Percentiles rank a stretch among this genome's conserved stretches.
phyloP scores from a whole-genome alignment of 164 flowering plant species.

The Piper betle region DNA sequence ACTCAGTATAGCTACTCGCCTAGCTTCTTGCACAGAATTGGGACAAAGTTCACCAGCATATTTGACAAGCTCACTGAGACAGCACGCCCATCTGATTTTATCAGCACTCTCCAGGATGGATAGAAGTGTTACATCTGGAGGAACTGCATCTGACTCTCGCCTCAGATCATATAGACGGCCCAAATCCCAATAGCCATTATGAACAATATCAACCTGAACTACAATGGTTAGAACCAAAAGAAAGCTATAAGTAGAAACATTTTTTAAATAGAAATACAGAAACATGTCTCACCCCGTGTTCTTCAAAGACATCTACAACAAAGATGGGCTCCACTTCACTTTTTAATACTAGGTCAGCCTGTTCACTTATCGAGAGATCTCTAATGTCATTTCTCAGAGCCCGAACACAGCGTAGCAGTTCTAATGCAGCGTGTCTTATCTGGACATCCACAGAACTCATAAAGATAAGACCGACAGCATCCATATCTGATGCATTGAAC shows the following conservation, averaged over 20 bases:
- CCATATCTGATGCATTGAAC: slow-evolving; percentile 81
- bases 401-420: slow-evolving; percentile 90
- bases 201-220: slow-evolving; percentile 90
- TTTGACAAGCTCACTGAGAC: slow-evolving; percentile 91
- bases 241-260: neutral
- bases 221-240: neutral
- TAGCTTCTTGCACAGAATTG: slow-evolving; percentile 81
- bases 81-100: slow-evolving; percentile 91
- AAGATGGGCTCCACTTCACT: slow-evolving; percentile 76
- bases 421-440: slow-evolving; percentile 92
- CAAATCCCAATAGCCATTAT: slow-evolving; percentile 94
- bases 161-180: slow-evolving; percentile 86
- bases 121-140: slow-evolving; percentile 84
- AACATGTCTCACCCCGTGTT: slow-evolving; percentile 65
- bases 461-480: slow-evolving; percentile 94
- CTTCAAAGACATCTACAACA: slow-evolving; percentile 91
- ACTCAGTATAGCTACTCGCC: slow-evolving; percentile 31
- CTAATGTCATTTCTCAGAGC: slow-evolving; percentile 79
- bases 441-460: slow-evolving; percentile 93
- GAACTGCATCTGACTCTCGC: slow-evolving; percentile 80
- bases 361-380: slow-evolving; percentile 35
- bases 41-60: slow-evolving; percentile 94
- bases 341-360: slow-evolving; percentile 34
- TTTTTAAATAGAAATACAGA: neutral
- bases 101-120: slow-evolving; percentile 93